Conservation (phyloP, 1,284 basidiomycete species). For the Rhodotorula sp. region DNA sequence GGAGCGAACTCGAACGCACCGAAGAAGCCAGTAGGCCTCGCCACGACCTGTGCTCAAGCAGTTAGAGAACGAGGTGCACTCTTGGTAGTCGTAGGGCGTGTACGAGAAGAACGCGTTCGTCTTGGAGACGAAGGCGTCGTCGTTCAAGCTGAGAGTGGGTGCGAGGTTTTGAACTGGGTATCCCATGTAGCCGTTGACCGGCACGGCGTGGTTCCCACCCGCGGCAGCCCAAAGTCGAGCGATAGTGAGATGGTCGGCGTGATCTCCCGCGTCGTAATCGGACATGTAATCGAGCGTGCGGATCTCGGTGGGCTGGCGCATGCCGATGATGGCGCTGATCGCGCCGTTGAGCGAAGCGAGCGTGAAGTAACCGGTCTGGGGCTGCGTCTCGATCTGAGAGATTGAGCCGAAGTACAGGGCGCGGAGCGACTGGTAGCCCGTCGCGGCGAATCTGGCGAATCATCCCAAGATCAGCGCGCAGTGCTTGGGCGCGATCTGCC, state of each 20-base stretch:
- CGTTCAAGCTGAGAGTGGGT: conserved; percentile 24
- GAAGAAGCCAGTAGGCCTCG: conserved; percentile 37
- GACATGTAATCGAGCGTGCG: conserved; percentile 40
- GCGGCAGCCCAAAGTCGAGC: conserved; percentile 26
- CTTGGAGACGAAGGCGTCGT: conserved; percentile 27
- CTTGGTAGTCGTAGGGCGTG: conserved; percentile 40
- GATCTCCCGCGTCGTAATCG: conserved; percentile 39
- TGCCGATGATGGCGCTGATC: conserved; percentile 32
- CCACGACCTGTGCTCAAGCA: conserved; percentile 34
- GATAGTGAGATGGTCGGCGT: conserved; percentile 38
- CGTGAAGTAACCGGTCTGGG: conserved; percentile 33
- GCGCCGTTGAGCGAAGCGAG: conserved; percentile 37
- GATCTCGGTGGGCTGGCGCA: conserved; percentile 24
- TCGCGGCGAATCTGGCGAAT: conserved; percentile 17
- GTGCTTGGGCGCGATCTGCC: not conserved
- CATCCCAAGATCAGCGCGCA: no score
- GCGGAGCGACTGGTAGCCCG: conserved; percentile 35
- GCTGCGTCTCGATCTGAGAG: conserved; percentile 26
- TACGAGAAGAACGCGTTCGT: conserved; percentile 40
- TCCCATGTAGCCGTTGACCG: conserved; percentile 37
- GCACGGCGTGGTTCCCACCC: conserved; percentile 17
- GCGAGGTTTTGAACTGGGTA: conserved; percentile 30
- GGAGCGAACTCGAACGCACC: conserved; percentile 1
- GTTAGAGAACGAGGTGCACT: conserved; percentile 25
- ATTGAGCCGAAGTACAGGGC: conserved; percentile 42